phyloP scores from a whole-genome alignment of 2,329 filamentous ascomycete genomes.

The Exophiala bonariae region DNA sequence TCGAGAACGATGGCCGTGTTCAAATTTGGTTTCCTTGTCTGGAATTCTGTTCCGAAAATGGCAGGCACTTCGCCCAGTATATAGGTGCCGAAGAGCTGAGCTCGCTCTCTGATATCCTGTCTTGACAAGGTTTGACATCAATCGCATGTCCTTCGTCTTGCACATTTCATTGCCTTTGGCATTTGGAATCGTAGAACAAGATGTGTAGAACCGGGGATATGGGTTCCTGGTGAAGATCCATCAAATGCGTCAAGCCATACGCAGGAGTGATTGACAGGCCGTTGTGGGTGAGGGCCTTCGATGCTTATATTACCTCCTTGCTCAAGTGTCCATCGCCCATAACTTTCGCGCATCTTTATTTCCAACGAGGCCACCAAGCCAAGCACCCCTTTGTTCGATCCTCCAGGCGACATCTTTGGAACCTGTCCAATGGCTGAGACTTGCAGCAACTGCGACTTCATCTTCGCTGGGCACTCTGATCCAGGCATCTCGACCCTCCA shows the following conservation, averaged over 20 bases:
- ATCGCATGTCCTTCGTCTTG: too few species aligned
- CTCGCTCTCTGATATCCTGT: too few species aligned
- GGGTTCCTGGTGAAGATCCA: constrained; percentile 9
- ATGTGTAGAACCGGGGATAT: too few species aligned
- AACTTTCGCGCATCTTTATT: constrained; percentile 9
- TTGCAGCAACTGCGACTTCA: constrained; percentile 41
- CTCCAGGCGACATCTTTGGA: constrained; percentile 24
- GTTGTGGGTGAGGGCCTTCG: constrained; percentile 34
- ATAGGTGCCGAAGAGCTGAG: too few species aligned
- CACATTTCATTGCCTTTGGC: too few species aligned
- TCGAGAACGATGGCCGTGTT: too few species aligned
- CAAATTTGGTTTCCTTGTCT: too few species aligned
- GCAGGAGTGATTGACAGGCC: constrained; percentile 32
- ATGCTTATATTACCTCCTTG: too few species aligned
- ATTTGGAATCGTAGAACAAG: too few species aligned
- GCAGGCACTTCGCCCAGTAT: too few species aligned
- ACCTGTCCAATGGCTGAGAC: constrained; percentile 46
- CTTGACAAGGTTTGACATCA: too few species aligned
- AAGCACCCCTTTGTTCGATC: constrained; percentile 24
- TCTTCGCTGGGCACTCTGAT: constrained; percentile 48
- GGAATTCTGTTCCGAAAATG: too few species aligned
- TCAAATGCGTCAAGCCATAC: constrained; percentile 16
- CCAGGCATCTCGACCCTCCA: constrained; percentile 37
- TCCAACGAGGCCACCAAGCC: constrained; percentile 23
- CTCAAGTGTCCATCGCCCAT: constrained; percentile 15